Conservation (phyloP, 2,329 filamentous ascomycete genomes). For the Penicillium olsonii region DNA sequence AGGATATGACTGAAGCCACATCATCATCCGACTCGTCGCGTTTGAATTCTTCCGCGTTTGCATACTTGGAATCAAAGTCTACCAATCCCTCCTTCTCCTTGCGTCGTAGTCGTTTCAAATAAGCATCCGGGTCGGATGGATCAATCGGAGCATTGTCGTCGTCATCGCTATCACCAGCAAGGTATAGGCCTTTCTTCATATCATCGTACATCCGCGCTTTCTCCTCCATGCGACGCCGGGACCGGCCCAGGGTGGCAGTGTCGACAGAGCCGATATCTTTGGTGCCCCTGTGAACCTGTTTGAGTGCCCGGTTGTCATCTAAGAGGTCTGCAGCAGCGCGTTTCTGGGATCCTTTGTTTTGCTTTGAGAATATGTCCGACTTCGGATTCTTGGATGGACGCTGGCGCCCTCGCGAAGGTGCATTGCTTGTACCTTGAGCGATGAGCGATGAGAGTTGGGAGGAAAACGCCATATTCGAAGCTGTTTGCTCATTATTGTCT, state of each 20-base stretch:
- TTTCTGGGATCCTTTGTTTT: constrained; percentile 64
- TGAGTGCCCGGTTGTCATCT: constrained; percentile 56
- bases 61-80: constrained; percentile 97
- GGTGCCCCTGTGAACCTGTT: constrained; percentile 63
- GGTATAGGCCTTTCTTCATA: constrained; percentile 85
- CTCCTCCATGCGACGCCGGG: constrained; percentile 80
- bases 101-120: constrained; percentile 60
- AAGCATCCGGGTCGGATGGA: constrained; percentile 31
- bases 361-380: constrained; percentile 67
- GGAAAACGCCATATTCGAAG: constrained; percentile 80
- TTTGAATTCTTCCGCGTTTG: constrained; percentile 59
- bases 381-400: constrained; percentile 56
- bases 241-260: constrained; percentile 60
- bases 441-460: constrained; percentile 84
- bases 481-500: constrained; percentile 57
- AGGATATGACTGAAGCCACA: constrained; percentile 72
- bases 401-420: constrained; percentile 43
- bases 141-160: constrained; percentile 33
- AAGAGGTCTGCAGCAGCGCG: constrained; percentile 60
- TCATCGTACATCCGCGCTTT: constrained; percentile 86
- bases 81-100: constrained; percentile 63
- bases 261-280: constrained; percentile 64
- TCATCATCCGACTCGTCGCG: constrained; percentile 39
- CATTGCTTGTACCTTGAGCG: constrained; percentile 51
- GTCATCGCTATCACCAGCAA: constrained; percentile 48